Base-by-base conservation (phyloP, 2,329 filamentous ascomycete genomes). In the Monilinia vaccinii-corymbosi region DNA sequence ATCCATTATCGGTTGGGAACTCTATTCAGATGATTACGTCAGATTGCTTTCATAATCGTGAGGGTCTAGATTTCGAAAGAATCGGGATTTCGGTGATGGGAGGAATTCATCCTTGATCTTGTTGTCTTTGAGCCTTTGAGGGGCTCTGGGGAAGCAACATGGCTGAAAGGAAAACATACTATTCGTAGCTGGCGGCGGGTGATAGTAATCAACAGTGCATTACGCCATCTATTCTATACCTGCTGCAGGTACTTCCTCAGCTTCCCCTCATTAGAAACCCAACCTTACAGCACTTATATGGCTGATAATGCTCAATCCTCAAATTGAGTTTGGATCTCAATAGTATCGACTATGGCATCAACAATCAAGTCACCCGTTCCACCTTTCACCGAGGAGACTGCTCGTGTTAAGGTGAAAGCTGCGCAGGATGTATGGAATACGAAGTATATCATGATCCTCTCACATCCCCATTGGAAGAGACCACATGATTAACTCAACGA, bases 361-460 rank as follows among this genome's bases (percentile, higher is more conserved):
- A 42, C 61, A 5, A 45, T 42, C 4, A 68, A 61, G 50, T 76
- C 77, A 2, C 81, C 81, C 0, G 76, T 81, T 61, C 90, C 91
- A 4, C 90, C 90, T 0, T 95, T 91, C 71, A 93, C 84, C 4
- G 77, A 81, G 28, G 86, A 89, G 70, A 86, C 84, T 1, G 91
- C 91, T 2, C 76, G 76, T 18, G 76, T 79, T 61, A 95, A 95
- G 72, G 90, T 95, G 64, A 95, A 95, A 75, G 86, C 85, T 21
- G 90, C 89, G 0, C 91, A 96, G 71, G 82, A 90, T 71, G 77
- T 86, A 3, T 95, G 91, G 91, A 96, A 95, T 69, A 87, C 85
- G 1, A 81, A 77, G 87, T 89, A 73, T 65, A 75, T 45, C 13
- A 32, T 32, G n/a, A 18, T 9, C 34, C 1, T 32, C 14, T 14